Evolutionary conservation across 2,329 filamentous ascomycete species (phyloP).

Genomic region (Podosphaera fusca): DNA sequence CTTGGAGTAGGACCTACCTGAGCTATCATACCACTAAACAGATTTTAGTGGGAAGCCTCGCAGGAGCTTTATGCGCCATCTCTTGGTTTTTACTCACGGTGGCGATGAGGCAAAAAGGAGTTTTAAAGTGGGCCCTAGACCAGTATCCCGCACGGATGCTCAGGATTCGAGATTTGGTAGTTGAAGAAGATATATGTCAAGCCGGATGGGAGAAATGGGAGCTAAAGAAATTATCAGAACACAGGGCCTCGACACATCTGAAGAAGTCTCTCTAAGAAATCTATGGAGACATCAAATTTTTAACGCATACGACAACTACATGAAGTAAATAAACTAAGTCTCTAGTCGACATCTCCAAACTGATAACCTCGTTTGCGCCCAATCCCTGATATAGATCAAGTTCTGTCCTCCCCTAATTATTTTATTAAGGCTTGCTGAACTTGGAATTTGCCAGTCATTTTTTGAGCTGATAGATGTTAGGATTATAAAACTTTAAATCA

Average conservation of each 20-base stretch:
- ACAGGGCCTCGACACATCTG: conserved; percentile 10
- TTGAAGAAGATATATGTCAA: conserved; percentile 73
- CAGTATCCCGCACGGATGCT: conserved; percentile 38
- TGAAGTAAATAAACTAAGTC: neutral
- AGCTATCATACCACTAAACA: conserved; percentile 80
- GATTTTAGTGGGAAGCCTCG: conserved; percentile 55
- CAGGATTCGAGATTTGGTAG: conserved; percentile 59
- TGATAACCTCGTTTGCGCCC: too few relatives aligned
- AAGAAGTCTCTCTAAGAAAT: neutral
- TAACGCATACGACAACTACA: neutral
- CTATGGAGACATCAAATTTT: neutral
- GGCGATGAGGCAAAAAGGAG: conserved; percentile 40
- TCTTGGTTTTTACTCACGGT: conserved; percentile 58
- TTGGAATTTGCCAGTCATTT: too few relatives aligned
- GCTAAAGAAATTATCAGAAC: conserved; percentile 16
- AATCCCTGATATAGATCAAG: neutral
- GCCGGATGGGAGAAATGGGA: conserved; percentile 91
- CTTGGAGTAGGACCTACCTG: conserved; percentile 68
- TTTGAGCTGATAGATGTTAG: neutral
- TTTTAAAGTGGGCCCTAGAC: conserved; percentile 51
- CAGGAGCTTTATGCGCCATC: conserved; percentile 47
- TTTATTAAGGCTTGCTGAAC: neutral
- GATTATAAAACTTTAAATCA: neutral
- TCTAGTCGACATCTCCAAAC: too few relatives aligned
- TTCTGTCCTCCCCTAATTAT: neutral